Conservation (phyloP, 768 basidiomycete species). For the Mycena albidolilacea region DNA sequence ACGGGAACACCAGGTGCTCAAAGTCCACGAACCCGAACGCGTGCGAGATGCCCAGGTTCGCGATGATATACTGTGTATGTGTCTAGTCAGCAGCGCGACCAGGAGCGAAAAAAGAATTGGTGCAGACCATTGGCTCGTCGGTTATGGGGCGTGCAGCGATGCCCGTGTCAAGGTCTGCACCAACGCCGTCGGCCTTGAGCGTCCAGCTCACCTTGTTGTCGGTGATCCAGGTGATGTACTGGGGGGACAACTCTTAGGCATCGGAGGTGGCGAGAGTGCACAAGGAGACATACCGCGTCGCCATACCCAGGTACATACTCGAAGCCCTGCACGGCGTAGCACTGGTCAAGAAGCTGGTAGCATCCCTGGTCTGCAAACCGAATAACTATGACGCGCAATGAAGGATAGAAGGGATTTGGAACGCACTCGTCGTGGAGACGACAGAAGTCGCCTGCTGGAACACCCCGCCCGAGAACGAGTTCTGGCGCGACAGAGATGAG, state of each 20-base stretch:
- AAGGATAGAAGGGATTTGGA: neutral
- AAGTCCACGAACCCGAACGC: conserved; percentile 80
- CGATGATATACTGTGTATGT: conserved; percentile 70
- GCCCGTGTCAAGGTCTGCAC: conserved; percentile 63
- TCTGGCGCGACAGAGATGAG: conserved; percentile 51
- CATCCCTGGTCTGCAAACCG: conserved; percentile 54
- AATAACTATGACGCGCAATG: no score
- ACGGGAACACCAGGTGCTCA: conserved; percentile 65
- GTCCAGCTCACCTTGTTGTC: conserved; percentile 70
- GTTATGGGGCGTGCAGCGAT: conserved; percentile 74
- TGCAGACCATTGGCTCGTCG: conserved; percentile 78
- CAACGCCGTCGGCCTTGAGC: conserved; percentile 63
- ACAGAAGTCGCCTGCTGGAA: conserved; percentile 60
- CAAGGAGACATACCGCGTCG: conserved; percentile 48
- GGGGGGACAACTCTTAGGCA: conserved; percentile 39
- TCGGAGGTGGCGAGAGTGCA: neutral
- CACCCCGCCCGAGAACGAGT: conserved; percentile 63
- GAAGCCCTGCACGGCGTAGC: conserved; percentile 67
- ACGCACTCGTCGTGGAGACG: conserved; percentile 48
- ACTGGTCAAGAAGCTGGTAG: conserved; percentile 57
- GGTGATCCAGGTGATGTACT: conserved; percentile 73
- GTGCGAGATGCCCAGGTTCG: conserved; percentile 78
- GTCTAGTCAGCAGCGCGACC: neutral
- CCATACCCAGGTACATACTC: conserved; percentile 66
- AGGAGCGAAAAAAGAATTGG: no score